Conservation (phyloP, 108 stramenopile species). For the Conticribra weissflogii region DNA sequence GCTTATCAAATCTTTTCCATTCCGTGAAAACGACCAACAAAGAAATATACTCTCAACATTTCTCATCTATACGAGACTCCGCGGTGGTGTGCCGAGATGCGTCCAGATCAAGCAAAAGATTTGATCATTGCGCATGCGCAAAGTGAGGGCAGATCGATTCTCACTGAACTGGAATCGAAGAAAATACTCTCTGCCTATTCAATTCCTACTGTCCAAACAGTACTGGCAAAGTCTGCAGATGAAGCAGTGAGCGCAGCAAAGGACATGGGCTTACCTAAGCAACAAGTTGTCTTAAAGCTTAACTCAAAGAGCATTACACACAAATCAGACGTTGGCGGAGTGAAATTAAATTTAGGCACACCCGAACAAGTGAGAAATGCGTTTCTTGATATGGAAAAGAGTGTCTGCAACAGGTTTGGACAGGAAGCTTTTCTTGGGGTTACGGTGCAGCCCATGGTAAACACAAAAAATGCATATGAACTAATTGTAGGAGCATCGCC, state of each 20-base stretch:
- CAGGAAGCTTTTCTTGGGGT: conserved; percentile 33
- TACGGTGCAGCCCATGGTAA: conserved; percentile 30
- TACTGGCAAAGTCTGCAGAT: conserved; percentile 21
- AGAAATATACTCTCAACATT: conserved; percentile 18
- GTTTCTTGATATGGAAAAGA: conserved; percentile 13
- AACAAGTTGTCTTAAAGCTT: conserved; percentile 44
- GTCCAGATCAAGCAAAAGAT: conserved; percentile 30
- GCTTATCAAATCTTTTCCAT: not conserved
- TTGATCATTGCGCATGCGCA: conserved; percentile 33
- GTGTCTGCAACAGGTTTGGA: conserved; percentile 8
- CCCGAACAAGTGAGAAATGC: conserved; percentile 33
- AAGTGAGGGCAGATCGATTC: conserved; percentile 20
- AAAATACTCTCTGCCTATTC: conserved; percentile 31
- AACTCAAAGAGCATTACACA: conserved; percentile 41
- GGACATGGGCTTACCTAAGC: conserved; percentile 32
- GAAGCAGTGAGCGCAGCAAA: conserved; percentile 36
- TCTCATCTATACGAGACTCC: conserved; percentile 39
- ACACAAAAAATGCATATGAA: conserved; percentile 32
- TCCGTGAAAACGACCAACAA: not conserved
- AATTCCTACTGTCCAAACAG: conserved; percentile 30
- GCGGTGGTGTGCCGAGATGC: conserved; percentile 44
- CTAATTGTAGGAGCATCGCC: conserved; percentile 35
- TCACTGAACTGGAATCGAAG: conserved; percentile 42
- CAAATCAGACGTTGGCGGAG: conserved; percentile 49
- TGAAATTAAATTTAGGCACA: conserved; percentile 35